phyloP scores from a whole-genome alignment of 1,284 basidiomycete genomes.

The Cryptococcus sp. region DNA sequence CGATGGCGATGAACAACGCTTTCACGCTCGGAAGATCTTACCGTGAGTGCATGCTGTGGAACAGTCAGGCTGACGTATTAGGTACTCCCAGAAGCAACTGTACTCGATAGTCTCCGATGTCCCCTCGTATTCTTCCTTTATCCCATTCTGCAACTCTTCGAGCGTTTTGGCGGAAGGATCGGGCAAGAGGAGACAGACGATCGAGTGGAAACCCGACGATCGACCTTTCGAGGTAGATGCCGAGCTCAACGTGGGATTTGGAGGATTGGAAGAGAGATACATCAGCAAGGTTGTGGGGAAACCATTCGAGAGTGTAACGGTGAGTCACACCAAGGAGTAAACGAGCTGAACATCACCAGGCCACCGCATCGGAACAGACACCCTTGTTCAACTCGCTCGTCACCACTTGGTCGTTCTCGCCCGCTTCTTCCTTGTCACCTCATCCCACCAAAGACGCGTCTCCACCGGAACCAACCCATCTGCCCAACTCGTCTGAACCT shows the following conservation, averaged over 20 bases:
- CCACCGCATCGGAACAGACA: slow-evolving; percentile 67
- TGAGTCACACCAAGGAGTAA: slow-evolving; percentile 43
- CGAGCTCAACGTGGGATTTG: slow-evolving; percentile 83
- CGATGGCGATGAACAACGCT: slow-evolving; percentile 37
- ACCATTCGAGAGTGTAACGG: slow-evolving; percentile 71
- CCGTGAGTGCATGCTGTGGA: slow-evolving; percentile 57
- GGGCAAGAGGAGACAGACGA: slow-evolving; percentile 5
- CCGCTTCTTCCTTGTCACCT: slow-evolving; percentile 51
- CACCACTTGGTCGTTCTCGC: slow-evolving; percentile 74
- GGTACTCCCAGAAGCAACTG: slow-evolving; percentile 67
- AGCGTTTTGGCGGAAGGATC: slow-evolving; percentile 55
- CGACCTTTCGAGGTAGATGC: slow-evolving; percentile 62
- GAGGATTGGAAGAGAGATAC: slow-evolving; percentile 81
- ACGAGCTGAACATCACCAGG: slow-evolving; percentile 49
- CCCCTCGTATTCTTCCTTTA: slow-evolving; percentile 73
- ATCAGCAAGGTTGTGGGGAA: slow-evolving; percentile 73
- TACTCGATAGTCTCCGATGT: slow-evolving; percentile 86
- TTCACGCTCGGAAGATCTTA: slow-evolving; percentile 63
- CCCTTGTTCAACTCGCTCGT: slow-evolving; percentile 78
- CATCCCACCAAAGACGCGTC: slow-evolving; percentile 41
- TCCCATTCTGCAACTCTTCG: slow-evolving; percentile 82
- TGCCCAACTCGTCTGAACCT: slow-evolving; percentile 11
- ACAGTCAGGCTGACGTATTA: slow-evolving; percentile 32
- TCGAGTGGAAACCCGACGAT: slow-evolving; percentile 37
- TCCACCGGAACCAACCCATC: slow-evolving; percentile 7